Base-by-base conservation (phyloP, 179 eudicot genomes). In the Patellifolia procumbens region DNA sequence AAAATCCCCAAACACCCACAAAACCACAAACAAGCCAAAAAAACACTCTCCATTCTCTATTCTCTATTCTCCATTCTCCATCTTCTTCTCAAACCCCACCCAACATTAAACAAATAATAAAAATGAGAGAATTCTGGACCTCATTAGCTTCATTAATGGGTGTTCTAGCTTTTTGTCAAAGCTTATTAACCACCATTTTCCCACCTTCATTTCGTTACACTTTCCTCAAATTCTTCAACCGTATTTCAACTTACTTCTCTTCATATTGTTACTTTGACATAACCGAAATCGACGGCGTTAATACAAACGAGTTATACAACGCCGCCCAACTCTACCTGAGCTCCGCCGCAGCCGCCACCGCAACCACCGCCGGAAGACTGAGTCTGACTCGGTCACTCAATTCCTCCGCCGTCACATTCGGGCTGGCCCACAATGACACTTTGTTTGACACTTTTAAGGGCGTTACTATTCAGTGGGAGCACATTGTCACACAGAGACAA, bases 261-360 rank as follows among this genome's bases (percentile, higher is more conserved):
- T 29, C 87, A 42, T 89, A 88, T 77, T 91, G 89, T 79, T 92
- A 88, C 85, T 94, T 86, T 81, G 98, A 94, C 83, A 94, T 94
- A 71, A 92, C 94, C 0, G 98, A 94, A 77, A 92, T 89, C 60
- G 98, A 94, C 82, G 98, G 98, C 73, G 98, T 94, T 24, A 92
- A 91, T 83, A 92, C 97, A 60, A 94, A 94, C 84, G 98, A 94
- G 72, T 97, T 94, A 55, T 94, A 94, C 86, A 89, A 89, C 88
- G 90, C 97, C 45, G 98, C 87, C 35, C 98, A 94, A 73, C 97
- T 94, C 79, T 92, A 94, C 82, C 84, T 94, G 0, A 80, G 87
- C 81, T 73, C 85, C 79, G 72, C 89, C 20, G 85, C 97, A 35
- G 78, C 92, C 39, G 61, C 81, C 52, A 20, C 89, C 60, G 80